These are phyloP conservation scores for Aspergillus heteromorphus DNA, from an alignment of 495 filamentous ascomycete species.

Conservation along the genomic window DNA sequence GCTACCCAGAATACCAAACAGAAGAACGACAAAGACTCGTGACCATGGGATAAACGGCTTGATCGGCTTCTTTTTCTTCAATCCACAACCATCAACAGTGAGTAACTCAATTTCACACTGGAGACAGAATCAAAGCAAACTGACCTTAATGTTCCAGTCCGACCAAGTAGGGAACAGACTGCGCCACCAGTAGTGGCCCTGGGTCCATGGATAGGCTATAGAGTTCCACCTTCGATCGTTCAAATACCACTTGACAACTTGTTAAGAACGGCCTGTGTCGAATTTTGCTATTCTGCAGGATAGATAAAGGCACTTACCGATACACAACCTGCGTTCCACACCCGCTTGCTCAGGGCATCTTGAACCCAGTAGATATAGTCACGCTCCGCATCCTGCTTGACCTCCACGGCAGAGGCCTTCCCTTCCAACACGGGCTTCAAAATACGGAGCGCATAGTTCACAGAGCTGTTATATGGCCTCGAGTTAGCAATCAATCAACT, in stretches of 20 bases:
- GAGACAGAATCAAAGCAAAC: not conserved
- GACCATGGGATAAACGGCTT: no score
- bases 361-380: conserved; percentile 37
- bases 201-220: conserved; percentile 42
- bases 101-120: not conserved
- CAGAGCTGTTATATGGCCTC: conserved; percentile 11
- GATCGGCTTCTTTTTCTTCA: not conserved
- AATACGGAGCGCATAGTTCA: conserved; percentile 44
- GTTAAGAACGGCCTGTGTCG: conserved; percentile 5
- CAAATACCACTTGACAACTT: conserved; percentile 15
- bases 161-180: conserved; percentile 32
- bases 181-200: conserved; percentile 29
- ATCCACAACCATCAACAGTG: not conserved
- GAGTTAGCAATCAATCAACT: not conserved
- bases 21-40: no score
- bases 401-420: conserved; percentile 31
- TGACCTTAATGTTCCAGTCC: conserved; percentile 29
- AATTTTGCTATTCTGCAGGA: conserved; percentile 11
- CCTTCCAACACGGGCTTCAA: conserved; percentile 47
- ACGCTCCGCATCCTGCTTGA: conserved; percentile 42
- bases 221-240: conserved; percentile 43
- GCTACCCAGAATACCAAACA: no score
- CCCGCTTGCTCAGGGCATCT: conserved; percentile 29
- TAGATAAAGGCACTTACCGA: conserved; percentile 16
- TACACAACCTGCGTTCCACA: conserved; percentile 42